Percentiles rank a stretch among this genome's conserved stretches.
Conservation (phyloP, 371 early-diverging fungal genomes). For the Fennellomyces sp. region DNA sequence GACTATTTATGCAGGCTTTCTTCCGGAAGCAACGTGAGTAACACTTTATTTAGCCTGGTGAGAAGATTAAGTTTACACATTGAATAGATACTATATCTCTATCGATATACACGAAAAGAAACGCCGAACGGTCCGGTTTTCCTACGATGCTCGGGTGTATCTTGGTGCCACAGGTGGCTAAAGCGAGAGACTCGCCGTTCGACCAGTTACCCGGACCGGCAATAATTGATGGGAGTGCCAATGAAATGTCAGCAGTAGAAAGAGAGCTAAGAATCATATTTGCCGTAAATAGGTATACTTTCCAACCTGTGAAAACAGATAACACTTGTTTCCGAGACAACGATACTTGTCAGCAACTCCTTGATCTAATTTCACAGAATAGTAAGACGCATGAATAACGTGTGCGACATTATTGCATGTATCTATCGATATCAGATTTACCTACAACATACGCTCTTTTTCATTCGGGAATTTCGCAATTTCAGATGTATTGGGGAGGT, state of each 20-base stretch:
- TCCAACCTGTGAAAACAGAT: conserved; percentile 41
- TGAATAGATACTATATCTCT: conserved; percentile 19
- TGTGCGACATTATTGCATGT: too few species aligned
- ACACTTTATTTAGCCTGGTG: too few species aligned
- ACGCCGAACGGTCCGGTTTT: conserved; percentile 34
- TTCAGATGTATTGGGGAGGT: conserved; percentile 59
- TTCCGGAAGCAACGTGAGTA: too few species aligned
- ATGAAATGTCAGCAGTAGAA: conserved; percentile 34
- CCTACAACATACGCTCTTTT: conserved; percentile 50
- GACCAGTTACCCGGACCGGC: conserved; percentile 37
- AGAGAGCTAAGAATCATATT: conserved; percentile 31
- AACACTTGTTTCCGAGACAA: conserved; percentile 41
- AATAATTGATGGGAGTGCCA: conserved; percentile 36
- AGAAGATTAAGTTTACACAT: neutral
- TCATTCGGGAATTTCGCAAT: conserved; percentile 54
- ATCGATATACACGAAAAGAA: conserved; percentile 44
- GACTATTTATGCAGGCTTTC: too few species aligned
- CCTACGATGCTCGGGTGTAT: conserved; percentile 40
- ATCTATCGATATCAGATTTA: conserved; percentile 37
- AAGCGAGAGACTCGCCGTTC: conserved; percentile 24
- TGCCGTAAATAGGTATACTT: conserved; percentile 29
- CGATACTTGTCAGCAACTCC: conserved; percentile 35
- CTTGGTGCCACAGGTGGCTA: conserved; percentile 43
- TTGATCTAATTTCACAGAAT: conserved; percentile 36
- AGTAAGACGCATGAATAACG: too few species aligned